These are phyloP conservation scores for Aspergillus niger DNA, from an alignment of 2,329 filamentous ascomycete genomes.

Conservation along the genomic window DNA sequence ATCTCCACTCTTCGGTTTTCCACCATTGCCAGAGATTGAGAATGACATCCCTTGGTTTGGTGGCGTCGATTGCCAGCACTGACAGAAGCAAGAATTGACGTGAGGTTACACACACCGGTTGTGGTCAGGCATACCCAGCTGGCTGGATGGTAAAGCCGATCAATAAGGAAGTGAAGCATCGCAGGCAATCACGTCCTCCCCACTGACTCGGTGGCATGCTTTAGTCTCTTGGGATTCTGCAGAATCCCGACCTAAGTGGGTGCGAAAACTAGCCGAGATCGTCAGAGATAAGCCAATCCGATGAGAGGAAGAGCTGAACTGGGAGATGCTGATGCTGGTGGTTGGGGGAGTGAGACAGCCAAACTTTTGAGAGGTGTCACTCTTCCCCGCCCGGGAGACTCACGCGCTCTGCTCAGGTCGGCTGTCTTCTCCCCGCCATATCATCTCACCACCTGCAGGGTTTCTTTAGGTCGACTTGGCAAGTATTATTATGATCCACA, in stretches of 20 bases:
- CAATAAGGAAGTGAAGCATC: neutral
- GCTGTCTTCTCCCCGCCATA: neutral
- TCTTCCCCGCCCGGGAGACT: neutral
- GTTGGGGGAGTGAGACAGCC: neutral
- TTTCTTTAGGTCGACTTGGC: neutral
- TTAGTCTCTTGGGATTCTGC: neutral
- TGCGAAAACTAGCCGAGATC: neutral
- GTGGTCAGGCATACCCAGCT: neutral
- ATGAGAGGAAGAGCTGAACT: no score
- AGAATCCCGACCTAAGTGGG: neutral
- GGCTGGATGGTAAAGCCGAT: neutral
- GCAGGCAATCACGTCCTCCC: neutral
- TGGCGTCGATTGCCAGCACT: neutral
- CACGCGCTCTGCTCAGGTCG: no score
- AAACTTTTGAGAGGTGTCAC: conserved; percentile 2
- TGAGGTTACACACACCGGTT: neutral
- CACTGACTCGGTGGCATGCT: neutral
- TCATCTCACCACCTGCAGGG: neutral
- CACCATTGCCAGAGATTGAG: neutral
- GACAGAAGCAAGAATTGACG: neutral
- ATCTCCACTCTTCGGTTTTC: neutral
- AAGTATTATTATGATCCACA: no score
- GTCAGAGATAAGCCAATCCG: neutral
- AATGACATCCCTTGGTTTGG: neutral
- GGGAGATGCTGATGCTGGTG: neutral